phyloP scores from a whole-genome alignment of 2,329 filamentous ascomycete species.

The Rutstroemia sp. region DNA sequence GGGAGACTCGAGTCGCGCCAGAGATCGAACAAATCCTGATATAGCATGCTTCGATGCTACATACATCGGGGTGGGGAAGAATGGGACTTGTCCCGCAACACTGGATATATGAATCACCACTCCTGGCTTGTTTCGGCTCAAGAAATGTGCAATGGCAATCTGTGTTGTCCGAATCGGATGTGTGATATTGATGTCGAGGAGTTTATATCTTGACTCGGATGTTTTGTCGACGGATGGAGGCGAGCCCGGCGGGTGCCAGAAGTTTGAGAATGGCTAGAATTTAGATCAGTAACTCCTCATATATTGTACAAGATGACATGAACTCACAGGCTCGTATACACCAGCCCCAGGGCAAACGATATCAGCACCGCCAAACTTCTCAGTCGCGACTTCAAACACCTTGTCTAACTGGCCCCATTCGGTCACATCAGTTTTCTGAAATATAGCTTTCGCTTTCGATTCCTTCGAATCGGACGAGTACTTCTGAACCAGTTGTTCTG shows the following conservation, averaged over 20 bases:
- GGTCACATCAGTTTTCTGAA: constrained; percentile 37
- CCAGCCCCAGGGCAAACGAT: constrained; percentile 40
- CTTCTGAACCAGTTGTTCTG: constrained; percentile 27
- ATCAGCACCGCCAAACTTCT: constrained; percentile 29
- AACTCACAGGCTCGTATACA: constrained; percentile 37
- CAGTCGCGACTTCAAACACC: constrained; percentile 29
- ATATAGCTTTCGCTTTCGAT: constrained; percentile 31
- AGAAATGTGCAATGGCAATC: constrained; percentile 41
- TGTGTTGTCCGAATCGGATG: constrained; percentile 45
- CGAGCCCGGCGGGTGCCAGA: constrained; percentile 41
- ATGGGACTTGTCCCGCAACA: constrained; percentile 36
- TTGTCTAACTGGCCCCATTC: constrained; percentile 32
- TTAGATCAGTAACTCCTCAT: not conserved
- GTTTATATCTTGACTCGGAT: constrained; percentile 34
- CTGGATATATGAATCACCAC: constrained; percentile 40
- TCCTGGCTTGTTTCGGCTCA: constrained; percentile 27
- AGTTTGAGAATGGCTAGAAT: constrained; percentile 38
- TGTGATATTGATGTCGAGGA: constrained; percentile 43
- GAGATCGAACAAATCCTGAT: constrained; percentile 37
- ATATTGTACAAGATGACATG: too few relatives aligned
- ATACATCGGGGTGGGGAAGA: constrained; percentile 38
- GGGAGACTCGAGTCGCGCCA: constrained; percentile 31
- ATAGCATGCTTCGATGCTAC: constrained; percentile 42
- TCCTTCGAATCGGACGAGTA: constrained; percentile 13
- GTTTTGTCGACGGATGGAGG: constrained; percentile 34